Base-by-base conservation (phyloP, 2,329 filamentous ascomycete species). In the Ceratocystis colombiana region DNA sequence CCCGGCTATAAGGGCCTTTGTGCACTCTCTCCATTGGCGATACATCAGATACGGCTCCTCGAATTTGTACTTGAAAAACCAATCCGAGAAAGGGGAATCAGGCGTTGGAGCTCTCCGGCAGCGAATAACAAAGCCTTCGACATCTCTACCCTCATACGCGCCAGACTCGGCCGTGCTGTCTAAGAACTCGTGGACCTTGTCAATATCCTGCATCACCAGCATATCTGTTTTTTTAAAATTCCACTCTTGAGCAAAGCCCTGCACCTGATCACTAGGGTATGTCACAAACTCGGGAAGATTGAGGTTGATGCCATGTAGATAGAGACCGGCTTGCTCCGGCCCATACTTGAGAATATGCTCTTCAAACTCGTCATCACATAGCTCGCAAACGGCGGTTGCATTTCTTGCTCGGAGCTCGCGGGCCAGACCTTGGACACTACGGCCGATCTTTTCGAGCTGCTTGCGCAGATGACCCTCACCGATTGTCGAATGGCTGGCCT, bases 51-150 rank as follows among this genome's bases (percentile, higher is more conserved):
- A 99, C 0, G 94, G 94, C 77, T 99, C 94, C 73, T 99, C 94
- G 68, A 99, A 99, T 78, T 99, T 99, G 83, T 92, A 99, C 77
- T 99, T 99, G 86, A 99, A 99, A 77, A 99, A 99, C 94, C 94
- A 99, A 74, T 99, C 92, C n/a, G 83, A 78, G 74, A 86, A 94
- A 0, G 83, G 82, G 15, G 74, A 73, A 0, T 76, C 77, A 0
- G 79, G 78, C 33, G 84, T 76, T n/a, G 76, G 73, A 17, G 80
- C 78, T 79, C 79, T 85, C 77, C 85, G 89, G 82, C 94, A 97
- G 66, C 94, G 87, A 71, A 99, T 88, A 67, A 99, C 94, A 71
- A 99, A 99, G 3, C 94, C 94, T 76, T 99, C 94, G 0, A 96
- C 93, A 71, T 97, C 93, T 65, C 92, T 88, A 8, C 92, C 93